A percentile compares a stretch with the other conserved stretches of the same genome.
phyloP scores from a whole-genome alignment of 2,329 filamentous ascomycete genomes.

The Hansfordia pulvinata region DNA sequence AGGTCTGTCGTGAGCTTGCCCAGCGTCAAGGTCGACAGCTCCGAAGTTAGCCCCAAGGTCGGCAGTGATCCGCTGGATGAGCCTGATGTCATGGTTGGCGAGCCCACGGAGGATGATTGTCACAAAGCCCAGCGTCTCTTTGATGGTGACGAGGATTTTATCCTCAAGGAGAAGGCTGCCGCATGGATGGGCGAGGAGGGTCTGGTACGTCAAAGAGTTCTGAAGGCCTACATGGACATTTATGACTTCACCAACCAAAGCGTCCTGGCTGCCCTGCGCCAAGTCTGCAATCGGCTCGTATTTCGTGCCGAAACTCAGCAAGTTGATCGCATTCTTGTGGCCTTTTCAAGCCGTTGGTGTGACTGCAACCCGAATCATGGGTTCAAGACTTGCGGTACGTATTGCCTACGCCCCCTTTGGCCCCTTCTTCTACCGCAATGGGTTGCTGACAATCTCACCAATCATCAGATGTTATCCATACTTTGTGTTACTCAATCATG shows the following conservation, averaged over 20 bases:
- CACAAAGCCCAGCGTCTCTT: slow-evolving; percentile 73
- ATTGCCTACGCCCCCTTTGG: slow-evolving; percentile 1
- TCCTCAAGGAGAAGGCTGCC: slow-evolving; percentile 67
- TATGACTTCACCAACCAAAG: slow-evolving; percentile 78
- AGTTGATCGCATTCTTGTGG: slow-evolving; percentile 84
- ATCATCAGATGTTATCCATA: slow-evolving; percentile 74
- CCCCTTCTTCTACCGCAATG: not conserved
- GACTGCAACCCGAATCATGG: slow-evolving; percentile 85
- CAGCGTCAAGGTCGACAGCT: slow-evolving; percentile 33
- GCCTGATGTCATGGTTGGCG: slow-evolving; percentile 41
- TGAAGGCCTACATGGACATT: slow-evolving; percentile 77
- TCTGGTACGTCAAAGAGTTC: slow-evolving; percentile 39
- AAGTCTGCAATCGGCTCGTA: slow-evolving; percentile 68
- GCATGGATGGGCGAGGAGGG: slow-evolving; percentile 77
- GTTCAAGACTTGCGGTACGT: slow-evolving; percentile 74
- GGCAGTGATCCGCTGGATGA: slow-evolving; percentile 36
- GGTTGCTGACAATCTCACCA: slow-evolving; percentile 22
- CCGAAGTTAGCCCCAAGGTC: slow-evolving; percentile 22
- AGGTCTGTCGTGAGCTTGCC: slow-evolving; percentile 33
- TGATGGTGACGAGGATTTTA: slow-evolving; percentile 70
- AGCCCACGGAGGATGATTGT: slow-evolving; percentile 54
- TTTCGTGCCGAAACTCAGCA: slow-evolving; percentile 91
- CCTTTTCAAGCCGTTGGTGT: slow-evolving; percentile 84
- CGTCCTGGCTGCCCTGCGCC: slow-evolving; percentile 64
- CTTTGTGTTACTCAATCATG: slow-evolving; percentile 91